Conservation (phyloP, 2,329 filamentous ascomycete species). For the Lachnellula arida region DNA sequence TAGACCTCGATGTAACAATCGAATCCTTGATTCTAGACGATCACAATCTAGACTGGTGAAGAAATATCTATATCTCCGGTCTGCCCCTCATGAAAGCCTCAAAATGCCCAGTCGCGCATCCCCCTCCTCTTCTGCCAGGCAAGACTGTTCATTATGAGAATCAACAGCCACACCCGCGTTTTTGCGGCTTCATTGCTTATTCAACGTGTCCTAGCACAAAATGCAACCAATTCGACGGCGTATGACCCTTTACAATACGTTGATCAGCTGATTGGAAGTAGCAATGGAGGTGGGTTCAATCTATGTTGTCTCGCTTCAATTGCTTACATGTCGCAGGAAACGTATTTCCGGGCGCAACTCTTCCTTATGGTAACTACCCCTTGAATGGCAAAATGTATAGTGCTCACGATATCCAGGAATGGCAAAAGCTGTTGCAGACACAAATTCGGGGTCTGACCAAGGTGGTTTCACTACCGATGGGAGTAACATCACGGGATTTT, state of each 20-base stretch:
- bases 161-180: neutral
- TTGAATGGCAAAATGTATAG: neutral
- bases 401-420: slow-evolving; percentile 37
- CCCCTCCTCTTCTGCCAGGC: neutral
- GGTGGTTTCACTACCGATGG: slow-evolving; percentile 45
- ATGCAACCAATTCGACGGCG: slow-evolving; percentile 11
- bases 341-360: slow-evolving; percentile 50
- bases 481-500: slow-evolving; percentile 47
- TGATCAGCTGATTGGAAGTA: slow-evolving; percentile 51
- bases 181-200: slow-evolving; percentile 1
- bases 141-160: slow-evolving; percentile 10
- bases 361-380: slow-evolving; percentile 38
- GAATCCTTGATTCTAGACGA: slow-evolving; percentile 4
- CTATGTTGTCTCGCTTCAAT: neutral
- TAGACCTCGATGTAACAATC: slow-evolving; percentile 1
- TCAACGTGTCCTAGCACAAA: slow-evolving; percentile 10
- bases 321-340: slow-evolving; percentile 29
- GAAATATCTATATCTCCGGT: slow-evolving; percentile 11
- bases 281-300: slow-evolving; percentile 42
- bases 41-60: slow-evolving; percentile 9
- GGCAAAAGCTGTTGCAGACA: slow-evolving; percentile 52
- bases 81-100: neutral
- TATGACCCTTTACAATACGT: slow-evolving; percentile 39
- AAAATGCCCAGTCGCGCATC: slow-evolving; percentile 7
- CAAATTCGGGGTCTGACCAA: slow-evolving; percentile 39